phyloP scores from a whole-genome alignment of 2,329 filamentous ascomycete species.

The Paecilomyces formosus region DNA sequence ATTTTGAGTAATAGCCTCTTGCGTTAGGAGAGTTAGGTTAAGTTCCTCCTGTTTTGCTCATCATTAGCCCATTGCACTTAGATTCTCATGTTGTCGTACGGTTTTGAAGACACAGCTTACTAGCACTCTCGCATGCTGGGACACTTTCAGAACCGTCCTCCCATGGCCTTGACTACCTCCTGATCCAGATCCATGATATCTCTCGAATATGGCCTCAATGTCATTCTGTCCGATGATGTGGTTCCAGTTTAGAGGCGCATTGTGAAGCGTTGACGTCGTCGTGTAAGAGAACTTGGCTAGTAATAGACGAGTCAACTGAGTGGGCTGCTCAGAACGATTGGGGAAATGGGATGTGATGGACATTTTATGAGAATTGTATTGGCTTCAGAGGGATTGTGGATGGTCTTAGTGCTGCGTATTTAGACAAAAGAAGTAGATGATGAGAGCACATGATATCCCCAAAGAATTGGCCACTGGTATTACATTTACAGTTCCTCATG shows the following conservation, averaged over 20 bases:
- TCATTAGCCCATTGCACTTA: neutral
- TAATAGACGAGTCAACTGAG: constrained; percentile 15
- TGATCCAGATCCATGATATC: constrained; percentile 5
- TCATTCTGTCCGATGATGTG: constrained; percentile 33
- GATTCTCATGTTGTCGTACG: neutral
- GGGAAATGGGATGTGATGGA: neutral
- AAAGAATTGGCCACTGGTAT: neutral
- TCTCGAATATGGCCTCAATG: constrained; percentile 29
- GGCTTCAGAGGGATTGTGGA: neutral
- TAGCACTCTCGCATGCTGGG: constrained; percentile 26
- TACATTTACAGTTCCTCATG: no score
- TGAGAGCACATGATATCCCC: neutral
- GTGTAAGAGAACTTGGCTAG: constrained; percentile 40
- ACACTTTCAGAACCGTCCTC: constrained; percentile 25
- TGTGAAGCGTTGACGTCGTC: constrained; percentile 27
- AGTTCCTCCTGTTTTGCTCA: constrained; percentile 31
- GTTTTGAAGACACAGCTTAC: constrained; percentile 16
- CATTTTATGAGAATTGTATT: neutral
- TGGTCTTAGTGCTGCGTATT: neutral
- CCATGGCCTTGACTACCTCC: constrained; percentile 8
- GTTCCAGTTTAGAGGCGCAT: constrained; percentile 35
- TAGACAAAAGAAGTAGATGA: neutral
- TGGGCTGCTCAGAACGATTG: neutral
- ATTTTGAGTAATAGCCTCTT: constrained; percentile 13
- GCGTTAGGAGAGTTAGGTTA: constrained; percentile 27